Base-by-base conservation (phyloP, 1,139 yeast genomes). In the Suhomyces atakaporum region DNA sequence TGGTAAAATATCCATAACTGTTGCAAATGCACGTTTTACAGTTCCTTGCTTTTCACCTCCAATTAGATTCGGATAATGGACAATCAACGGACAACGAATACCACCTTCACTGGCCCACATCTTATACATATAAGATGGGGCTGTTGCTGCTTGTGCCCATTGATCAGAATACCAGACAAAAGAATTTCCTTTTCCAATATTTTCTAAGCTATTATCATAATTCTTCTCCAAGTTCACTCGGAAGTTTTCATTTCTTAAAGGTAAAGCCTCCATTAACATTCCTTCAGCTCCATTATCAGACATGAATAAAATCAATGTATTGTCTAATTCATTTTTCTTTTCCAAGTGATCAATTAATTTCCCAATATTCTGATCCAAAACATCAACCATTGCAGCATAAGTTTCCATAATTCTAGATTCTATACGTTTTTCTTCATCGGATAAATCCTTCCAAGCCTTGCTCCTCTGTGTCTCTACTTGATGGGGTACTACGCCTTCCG, bases 21-120 rank as follows among this genome's bases (percentile, higher is more conserved):
- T 22, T 5, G 24, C 10, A 22, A 22, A 22, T 5, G 12, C 24
- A 7, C 12, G 24, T n/a, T 22, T 22, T 8, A 22, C 24, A 7
- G n/a, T 5, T 22, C 24, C 24, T n/a, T 10, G 6, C 7, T 22
- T 22, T 22, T 22, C 24, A 7, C 12, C 12, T 8, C 12, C 10
- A 10, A 22, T 22, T 10, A 22, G 10, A 22, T 22, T n/a, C 10
- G 24, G 24, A 22, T 22, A 22, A 22, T 22, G 24, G 6, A 22
- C 12, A 22, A 22, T 22, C 10, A 22, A 10, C 6, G 24, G 24
- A 22, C 24, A 22, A 22, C 24, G 24, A 7, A 22, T 22, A 7
- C 24, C 24, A 22, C 24, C 24, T 22, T 22, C 24, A 22, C 24
- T 22, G 11, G 24, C 24, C 24, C 24, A 22, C 24, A 22, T 22